Percentiles rank a stretch among this genome's conserved stretches.
These are phyloP conservation scores for Phoma herbarum DNA, from an alignment of 2,329 filamentous ascomycete genomes.

Conservation along the genomic window DNA sequence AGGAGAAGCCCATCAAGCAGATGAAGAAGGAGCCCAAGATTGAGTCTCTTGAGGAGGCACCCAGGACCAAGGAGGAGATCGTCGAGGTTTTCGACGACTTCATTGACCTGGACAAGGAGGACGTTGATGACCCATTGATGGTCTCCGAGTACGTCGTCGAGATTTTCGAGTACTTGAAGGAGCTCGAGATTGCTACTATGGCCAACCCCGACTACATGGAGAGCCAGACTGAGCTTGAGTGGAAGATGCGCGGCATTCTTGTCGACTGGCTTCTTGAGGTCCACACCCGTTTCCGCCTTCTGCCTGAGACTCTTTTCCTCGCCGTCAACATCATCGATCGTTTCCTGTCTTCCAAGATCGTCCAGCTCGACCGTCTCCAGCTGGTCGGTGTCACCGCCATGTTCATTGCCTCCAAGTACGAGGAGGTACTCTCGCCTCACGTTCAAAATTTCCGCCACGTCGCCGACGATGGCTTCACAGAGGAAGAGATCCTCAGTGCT, in stretches of 20 bases:
- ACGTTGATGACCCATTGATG: slow-evolving; percentile 94
- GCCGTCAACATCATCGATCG: slow-evolving; percentile 98
- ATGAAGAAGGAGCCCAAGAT: slow-evolving; percentile 65
- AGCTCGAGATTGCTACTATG: slow-evolving; percentile 81
- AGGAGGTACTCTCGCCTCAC: slow-evolving; percentile 96
- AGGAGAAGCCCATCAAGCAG: slow-evolving; percentile 57
- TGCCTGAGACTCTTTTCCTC: slow-evolving; percentile 95
- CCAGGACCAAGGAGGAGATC: slow-evolving; percentile 33
- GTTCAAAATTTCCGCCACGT: slow-evolving; percentile 97
- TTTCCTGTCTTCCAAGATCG: slow-evolving; percentile 93
- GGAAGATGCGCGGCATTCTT: slow-evolving; percentile 97
- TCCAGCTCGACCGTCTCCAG: slow-evolving; percentile 94
- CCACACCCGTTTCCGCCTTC: slow-evolving; percentile 92
- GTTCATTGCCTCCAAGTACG: slow-evolving; percentile 99
- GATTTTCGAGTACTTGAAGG: slow-evolving; percentile 94
- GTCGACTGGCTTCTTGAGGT: slow-evolving; percentile 99
- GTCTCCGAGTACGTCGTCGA: slow-evolving; percentile 96
- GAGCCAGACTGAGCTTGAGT: slow-evolving; percentile 92
- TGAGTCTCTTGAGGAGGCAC: slow-evolving; percentile 35
- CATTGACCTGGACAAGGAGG: slow-evolving; percentile 80
- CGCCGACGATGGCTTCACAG: slow-evolving; percentile 94
- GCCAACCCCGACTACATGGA: slow-evolving; percentile 96
- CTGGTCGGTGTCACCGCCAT: slow-evolving; percentile 97
- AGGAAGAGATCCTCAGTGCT: slow-evolving; percentile 95
- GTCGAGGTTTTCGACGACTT: slow-evolving; percentile 41